Conservation (phyloP, 2,329 filamentous ascomycete genomes). For the Hymenoscyphus fraxineus region DNA sequence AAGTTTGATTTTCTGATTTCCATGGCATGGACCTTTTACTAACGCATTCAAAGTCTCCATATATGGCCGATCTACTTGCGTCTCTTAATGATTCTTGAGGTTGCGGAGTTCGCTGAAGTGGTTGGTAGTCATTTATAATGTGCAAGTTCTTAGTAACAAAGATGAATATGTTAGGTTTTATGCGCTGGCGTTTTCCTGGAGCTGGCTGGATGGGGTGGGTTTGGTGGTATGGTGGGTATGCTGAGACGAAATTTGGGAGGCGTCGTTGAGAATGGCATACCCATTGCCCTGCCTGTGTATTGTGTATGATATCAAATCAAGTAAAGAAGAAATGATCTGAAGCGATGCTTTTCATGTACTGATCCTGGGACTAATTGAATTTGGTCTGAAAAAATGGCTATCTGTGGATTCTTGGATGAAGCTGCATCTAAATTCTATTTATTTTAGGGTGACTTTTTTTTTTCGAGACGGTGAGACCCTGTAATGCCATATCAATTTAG, state of each 20-base stretch:
- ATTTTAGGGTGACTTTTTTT: too few relatives aligned
- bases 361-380: too few relatives aligned
- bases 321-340: neutral
- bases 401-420: too few relatives aligned
- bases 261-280: neutral
- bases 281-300: neutral
- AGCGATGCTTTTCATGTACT: too few relatives aligned
- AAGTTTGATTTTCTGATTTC: constrained; percentile 27
- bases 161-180: neutral
- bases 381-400: too few relatives aligned
- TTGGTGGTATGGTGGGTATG: neutral
- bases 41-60: constrained; percentile 13
- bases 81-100: constrained; percentile 18
- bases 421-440: too few relatives aligned
- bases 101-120: neutral
- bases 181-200: neutral
- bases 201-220: neutral
- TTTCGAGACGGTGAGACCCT: too few relatives aligned
- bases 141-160: neutral
- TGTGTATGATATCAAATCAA: neutral
- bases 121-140: neutral
- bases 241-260: neutral
- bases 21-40: neutral
- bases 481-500: too few relatives aligned
- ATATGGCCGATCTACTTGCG: constrained; percentile 21